phyloP scores from a whole-genome alignment of 768 basidiomycete genomes.

The Pleurotus tuber-regium region DNA sequence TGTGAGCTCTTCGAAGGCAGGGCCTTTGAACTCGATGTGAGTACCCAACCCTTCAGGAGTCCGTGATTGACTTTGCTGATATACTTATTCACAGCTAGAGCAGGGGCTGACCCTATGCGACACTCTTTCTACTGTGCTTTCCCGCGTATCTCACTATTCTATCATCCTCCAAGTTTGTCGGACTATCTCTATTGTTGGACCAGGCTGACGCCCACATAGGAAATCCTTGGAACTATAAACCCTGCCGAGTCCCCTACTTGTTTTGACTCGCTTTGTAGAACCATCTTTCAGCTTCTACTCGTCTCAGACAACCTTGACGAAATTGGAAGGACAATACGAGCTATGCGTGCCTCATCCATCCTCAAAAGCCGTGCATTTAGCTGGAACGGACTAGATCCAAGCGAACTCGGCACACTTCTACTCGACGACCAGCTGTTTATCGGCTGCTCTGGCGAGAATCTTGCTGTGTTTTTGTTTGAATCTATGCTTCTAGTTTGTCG shows the following conservation, averaged over 20 bases:
- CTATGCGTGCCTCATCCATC: slow-evolving; percentile 25
- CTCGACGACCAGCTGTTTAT: slow-evolving; percentile 32
- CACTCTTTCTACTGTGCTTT: slow-evolving; percentile 29
- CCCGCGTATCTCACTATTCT: slow-evolving; percentile 29
- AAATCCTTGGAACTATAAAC: slow-evolving; percentile 27
- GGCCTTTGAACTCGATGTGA: slow-evolving; percentile 20
- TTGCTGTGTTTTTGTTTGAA: slow-evolving; percentile 35
- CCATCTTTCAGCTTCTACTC: slow-evolving; percentile 27
- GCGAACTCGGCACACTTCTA: slow-evolving; percentile 28
- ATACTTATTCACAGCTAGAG: not conserved
- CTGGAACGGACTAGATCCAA: slow-evolving; percentile 24
- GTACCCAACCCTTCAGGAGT: not conserved
- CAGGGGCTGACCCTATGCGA: slow-evolving; percentile 25
- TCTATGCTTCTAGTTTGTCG: slow-evolving; percentile 31
- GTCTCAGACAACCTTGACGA: slow-evolving; percentile 34
- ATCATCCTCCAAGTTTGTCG: slow-evolving; percentile 25
- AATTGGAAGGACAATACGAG: slow-evolving; percentile 34
- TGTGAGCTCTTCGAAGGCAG: slow-evolving; percentile 22
- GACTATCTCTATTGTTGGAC: not conserved
- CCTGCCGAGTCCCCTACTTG: slow-evolving; percentile 20
- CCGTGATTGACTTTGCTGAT: too few relatives aligned
- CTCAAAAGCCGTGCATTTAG: slow-evolving; percentile 26
- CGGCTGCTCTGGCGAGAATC: slow-evolving; percentile 19
- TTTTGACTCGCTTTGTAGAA: slow-evolving; percentile 33
- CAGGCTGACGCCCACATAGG: slow-evolving; percentile 20